A percentile compares a stretch with the other conserved stretches of the same genome.
phyloP scores from a whole-genome alignment of 116 monocot genomes.

The Posidonia oceanica region DNA sequence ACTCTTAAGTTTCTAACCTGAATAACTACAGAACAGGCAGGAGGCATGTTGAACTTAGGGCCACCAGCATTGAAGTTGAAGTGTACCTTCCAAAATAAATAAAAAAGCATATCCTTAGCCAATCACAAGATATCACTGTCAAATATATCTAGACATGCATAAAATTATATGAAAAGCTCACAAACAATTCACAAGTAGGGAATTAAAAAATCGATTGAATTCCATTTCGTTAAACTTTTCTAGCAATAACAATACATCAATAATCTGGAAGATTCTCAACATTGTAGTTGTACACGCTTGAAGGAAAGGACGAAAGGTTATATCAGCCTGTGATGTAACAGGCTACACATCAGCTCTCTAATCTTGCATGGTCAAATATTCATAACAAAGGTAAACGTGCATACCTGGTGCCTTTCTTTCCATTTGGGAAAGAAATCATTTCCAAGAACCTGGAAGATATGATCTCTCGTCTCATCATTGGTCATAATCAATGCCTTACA shows the following conservation, averaged over 20 bases:
- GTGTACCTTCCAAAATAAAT: constrained; percentile 27
- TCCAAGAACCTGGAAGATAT: constrained; percentile 60
- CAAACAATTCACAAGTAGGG: no score
- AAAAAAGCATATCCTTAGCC: neutral
- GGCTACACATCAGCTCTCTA: no score
- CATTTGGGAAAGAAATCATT: constrained; percentile 84
- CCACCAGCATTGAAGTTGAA: constrained; percentile 40
- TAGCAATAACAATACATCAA: neutral
- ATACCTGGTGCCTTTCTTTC: constrained; percentile 49
- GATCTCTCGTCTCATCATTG: constrained; percentile 77
- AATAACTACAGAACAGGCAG: neutral
- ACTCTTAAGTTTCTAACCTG: constrained; percentile 21
- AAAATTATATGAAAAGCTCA: no score
- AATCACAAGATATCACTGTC: neutral
- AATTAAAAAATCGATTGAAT: no score
- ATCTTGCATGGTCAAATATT: neutral
- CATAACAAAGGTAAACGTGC: neutral
- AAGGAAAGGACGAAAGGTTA: no score
- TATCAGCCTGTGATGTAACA: no score
- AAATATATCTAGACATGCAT: neutral
- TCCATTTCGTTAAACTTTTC: neutral
- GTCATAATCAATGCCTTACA: constrained; percentile 67
- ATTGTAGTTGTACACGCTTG: neutral
- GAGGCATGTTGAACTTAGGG: constrained; percentile 61
- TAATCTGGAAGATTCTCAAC: neutral